Evolutionary conservation across 2,329 filamentous ascomycete species (phyloP).

Genomic region (Rhynchosporium agropyri): DNA sequence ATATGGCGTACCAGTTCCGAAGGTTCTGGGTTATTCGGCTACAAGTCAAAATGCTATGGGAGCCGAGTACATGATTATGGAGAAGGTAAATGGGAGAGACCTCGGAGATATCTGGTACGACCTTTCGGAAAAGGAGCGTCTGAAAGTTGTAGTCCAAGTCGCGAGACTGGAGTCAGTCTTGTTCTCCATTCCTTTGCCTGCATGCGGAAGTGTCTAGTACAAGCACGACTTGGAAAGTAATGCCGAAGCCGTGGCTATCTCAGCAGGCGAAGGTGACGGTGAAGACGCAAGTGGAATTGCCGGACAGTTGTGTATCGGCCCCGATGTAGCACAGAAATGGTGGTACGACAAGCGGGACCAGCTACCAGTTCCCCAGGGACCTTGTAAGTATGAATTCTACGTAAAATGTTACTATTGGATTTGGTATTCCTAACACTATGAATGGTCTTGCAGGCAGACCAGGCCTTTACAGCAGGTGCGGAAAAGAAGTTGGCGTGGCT

Average conservation of each 20-base stretch:
- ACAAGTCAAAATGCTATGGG: constrained; percentile 42
- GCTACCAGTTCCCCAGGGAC: not conserved
- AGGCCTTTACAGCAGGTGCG: constrained; percentile 3
- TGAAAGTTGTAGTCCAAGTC: constrained; percentile 18
- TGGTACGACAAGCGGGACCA: not conserved
- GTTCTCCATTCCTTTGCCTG: constrained; percentile 12
- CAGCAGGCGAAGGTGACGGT: not conserved
- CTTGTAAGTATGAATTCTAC: constrained; percentile 2
- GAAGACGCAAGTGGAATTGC: constrained; percentile 4
- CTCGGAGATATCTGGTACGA: constrained; percentile 34
- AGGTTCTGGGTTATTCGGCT: constrained; percentile 47
- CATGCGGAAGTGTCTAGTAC: constrained; percentile 4
- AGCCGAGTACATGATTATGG: constrained; percentile 46
- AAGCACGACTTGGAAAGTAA: not conserved
- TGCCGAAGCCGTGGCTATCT: constrained; percentile 1
- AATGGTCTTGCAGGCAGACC: constrained; percentile 7
- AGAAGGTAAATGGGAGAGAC: constrained; percentile 41
- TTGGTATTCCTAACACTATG: constrained; percentile 3
- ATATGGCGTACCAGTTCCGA: constrained; percentile 49
- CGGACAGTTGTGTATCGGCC: constrained; percentile 7
- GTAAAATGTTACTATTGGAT: constrained; percentile 1
- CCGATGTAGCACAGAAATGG: constrained; percentile 6
- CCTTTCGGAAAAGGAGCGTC: constrained; percentile 18
- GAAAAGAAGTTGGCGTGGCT: constrained; percentile 2
- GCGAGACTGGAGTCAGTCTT: constrained; percentile 17